These are phyloP conservation scores for Trichoderma sp. DNA, from an alignment of 2,329 filamentous ascomycete species.

Conservation along the genomic window DNA sequence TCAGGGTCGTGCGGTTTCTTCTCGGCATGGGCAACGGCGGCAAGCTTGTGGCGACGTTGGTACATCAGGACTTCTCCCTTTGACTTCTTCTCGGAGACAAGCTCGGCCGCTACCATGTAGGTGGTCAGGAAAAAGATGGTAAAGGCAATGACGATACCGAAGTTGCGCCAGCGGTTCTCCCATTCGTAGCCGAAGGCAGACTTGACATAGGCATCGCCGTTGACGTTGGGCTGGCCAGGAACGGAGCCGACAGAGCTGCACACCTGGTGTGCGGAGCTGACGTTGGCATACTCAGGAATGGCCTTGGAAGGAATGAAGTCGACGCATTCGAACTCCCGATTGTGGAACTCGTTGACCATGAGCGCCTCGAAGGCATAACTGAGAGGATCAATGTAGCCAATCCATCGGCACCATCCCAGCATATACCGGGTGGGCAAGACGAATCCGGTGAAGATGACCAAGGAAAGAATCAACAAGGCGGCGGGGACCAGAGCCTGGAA, in stretches of 20 bases:
- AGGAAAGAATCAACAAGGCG: conserved; percentile 63
- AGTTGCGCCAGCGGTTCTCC: conserved; percentile 68
- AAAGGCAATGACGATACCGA: conserved; percentile 69
- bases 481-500: conserved; percentile 65
- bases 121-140: conserved; percentile 61
- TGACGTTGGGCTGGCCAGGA: conserved; percentile 54
- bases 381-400: conserved; percentile 78
- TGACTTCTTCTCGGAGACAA: conserved; percentile 66
- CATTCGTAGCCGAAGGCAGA: conserved; percentile 59
- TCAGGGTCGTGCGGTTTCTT: conserved; percentile 65
- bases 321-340: conserved; percentile 59
- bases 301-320: conserved; percentile 47
- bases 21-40: conserved; percentile 58
- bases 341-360: conserved; percentile 80
- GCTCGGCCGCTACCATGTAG: conserved; percentile 68
- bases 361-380: conserved; percentile 79
- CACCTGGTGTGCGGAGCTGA: conserved; percentile 49
- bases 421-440: conserved; percentile 68
- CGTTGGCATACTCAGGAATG: conserved; percentile 31
- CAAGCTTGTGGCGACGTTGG: conserved; percentile 67
- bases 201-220: conserved; percentile 60
- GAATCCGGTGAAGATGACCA: conserved; percentile 73
- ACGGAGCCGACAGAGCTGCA: conserved; percentile 64
- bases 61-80: conserved; percentile 79
- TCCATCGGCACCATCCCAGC: conserved; percentile 80